Conservation (phyloP, 352 stramenopile species). For the Phytophthora foliorum region DNA sequence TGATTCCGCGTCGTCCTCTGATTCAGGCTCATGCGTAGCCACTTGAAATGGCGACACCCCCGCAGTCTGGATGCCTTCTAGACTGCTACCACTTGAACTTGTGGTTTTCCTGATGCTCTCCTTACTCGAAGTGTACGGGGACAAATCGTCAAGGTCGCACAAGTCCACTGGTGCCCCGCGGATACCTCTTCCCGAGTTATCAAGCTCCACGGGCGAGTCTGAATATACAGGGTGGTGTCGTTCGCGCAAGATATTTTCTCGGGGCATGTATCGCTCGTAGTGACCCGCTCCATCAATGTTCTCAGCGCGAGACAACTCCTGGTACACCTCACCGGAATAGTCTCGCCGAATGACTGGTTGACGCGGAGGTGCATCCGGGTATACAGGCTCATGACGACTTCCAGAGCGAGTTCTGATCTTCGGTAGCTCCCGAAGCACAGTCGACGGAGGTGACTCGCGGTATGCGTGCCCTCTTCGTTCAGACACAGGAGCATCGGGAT, state of each 20-base stretch:
- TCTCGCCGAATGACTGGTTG: slow-evolving; percentile 27
- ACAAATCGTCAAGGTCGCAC: slow-evolving; percentile 29
- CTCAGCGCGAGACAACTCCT: slow-evolving; percentile 2
- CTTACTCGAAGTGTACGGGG: slow-evolving; percentile 32
- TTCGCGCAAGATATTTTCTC: slow-evolving; percentile 4
- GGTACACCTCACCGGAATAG: slow-evolving; percentile 20
- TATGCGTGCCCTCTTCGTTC: slow-evolving; percentile 24
- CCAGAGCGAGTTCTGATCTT: slow-evolving; percentile 27
- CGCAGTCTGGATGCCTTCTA: slow-evolving; percentile 23
- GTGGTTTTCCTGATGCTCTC: slow-evolving; percentile 47
- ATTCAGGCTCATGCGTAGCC: slow-evolving; percentile 22
- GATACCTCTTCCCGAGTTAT: slow-evolving; percentile 21
- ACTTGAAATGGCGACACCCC: slow-evolving; percentile 17
- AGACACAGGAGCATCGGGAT: slow-evolving; percentile 7
- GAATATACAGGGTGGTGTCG: slow-evolving; percentile 19
- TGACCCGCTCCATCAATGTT: slow-evolving; percentile 7
- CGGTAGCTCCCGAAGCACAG: slow-evolving; percentile 14
- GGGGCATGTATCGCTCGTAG: slow-evolving; percentile 12
- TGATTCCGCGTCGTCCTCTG: slow-evolving; percentile 33
- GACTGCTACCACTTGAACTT: slow-evolving; percentile 44
- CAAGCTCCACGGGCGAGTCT: slow-evolving; percentile 25
- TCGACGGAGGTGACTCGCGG: slow-evolving; percentile 11
- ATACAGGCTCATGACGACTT: slow-evolving; percentile 21
- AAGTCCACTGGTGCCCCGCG: slow-evolving; percentile 22
- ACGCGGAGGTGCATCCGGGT: slow-evolving; percentile 6